Evolutionary conservation across 2,329 filamentous ascomycete genomes (phyloP).

Genomic region (Trichoderma sp.): DNA sequence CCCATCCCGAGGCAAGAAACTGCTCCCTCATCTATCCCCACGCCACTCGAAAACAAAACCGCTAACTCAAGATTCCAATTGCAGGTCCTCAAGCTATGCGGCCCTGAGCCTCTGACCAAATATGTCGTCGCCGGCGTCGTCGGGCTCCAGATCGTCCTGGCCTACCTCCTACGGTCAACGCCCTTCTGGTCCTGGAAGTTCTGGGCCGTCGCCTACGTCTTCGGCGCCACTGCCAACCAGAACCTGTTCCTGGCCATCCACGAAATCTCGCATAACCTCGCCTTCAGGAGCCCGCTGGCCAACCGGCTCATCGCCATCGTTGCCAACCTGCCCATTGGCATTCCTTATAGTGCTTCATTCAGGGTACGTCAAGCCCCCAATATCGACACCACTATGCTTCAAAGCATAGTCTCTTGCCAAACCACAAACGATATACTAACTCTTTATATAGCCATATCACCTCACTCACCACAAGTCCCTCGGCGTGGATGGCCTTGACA

Average conservation of each 20-base stretch:
- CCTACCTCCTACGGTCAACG: constrained; percentile 72
- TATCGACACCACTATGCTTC: not conserved
- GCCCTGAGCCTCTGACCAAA: constrained; percentile 92
- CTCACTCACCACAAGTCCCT: constrained; percentile 98
- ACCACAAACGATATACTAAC: not conserved
- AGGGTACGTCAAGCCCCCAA: constrained; percentile 55
- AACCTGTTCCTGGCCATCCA: constrained; percentile 98
- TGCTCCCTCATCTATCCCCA: not conserved
- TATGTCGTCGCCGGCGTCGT: constrained; percentile 86
- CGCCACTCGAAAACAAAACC: not conserved
- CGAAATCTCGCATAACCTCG: constrained; percentile 97
- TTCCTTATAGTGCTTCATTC: constrained; percentile 96
- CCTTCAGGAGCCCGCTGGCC: constrained; percentile 74
- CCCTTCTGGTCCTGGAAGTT: constrained; percentile 81
- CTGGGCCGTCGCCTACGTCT: constrained; percentile 81
- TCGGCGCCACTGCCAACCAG: constrained; percentile 95
- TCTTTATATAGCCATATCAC: constrained; percentile 71
- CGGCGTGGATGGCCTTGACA: constrained; percentile 92
- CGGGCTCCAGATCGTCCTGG: constrained; percentile 72
- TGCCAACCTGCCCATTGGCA: constrained; percentile 91
- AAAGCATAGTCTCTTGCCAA: not conserved
- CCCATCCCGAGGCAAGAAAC: constrained; percentile 76
- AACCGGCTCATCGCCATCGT: constrained; percentile 89
- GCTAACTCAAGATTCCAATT: not conserved
- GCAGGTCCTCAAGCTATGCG: constrained; percentile 94